These are phyloP conservation scores for Cymbopogon flexuosus DNA, from an alignment of 202 grass and related monocot genomes.

Conservation along the genomic window DNA sequence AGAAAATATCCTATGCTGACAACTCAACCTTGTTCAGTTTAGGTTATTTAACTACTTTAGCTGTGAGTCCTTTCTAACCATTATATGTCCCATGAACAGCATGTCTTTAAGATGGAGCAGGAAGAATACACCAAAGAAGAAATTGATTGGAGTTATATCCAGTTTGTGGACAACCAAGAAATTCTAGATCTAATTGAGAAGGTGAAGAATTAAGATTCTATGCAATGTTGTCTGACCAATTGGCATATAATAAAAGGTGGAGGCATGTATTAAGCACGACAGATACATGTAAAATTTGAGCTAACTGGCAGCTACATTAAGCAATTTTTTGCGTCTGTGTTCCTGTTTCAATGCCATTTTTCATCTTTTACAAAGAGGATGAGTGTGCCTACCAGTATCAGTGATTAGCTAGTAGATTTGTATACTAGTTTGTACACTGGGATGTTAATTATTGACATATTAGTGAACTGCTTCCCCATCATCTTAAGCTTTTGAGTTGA, in stretches of 20 bases:
- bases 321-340: background rate
- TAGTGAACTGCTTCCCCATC: background rate
- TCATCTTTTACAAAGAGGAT: background rate
- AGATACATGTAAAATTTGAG: background rate
- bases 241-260: background rate
- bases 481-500: background rate
- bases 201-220: conserved; percentile 45
- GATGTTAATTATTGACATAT: background rate
- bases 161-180: conserved; percentile 92
- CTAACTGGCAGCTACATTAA: background rate
- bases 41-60: conserved; percentile 8
- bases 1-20: background rate
- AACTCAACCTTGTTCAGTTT: conserved; percentile 19
- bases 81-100: conserved; percentile 48
- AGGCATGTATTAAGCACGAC: background rate
- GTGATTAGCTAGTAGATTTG: background rate
- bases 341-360: background rate
- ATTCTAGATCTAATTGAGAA: conserved; percentile 97
- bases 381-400: background rate
- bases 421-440: conserved; percentile 5
- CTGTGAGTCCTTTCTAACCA: conserved; percentile 12
- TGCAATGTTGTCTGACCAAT: conserved; percentile 20
- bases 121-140: conserved; percentile 97
- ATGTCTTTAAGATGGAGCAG: conserved; percentile 99
- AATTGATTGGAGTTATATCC: conserved; percentile 99